Conservation (phyloP, 768 basidiomycete genomes). For the Scleroderma citrinum region DNA sequence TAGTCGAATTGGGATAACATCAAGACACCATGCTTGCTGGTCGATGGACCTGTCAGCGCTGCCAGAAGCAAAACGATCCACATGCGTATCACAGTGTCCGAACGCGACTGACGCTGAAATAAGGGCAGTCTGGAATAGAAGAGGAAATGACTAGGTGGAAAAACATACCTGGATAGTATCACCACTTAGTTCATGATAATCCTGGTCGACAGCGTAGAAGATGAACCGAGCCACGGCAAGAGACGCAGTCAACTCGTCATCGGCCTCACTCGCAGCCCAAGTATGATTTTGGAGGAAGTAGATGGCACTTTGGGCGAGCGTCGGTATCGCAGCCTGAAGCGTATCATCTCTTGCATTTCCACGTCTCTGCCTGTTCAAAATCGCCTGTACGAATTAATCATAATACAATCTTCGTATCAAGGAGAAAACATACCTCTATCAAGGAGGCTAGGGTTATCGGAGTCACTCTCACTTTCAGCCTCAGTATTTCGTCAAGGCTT, state of each 20-base stretch:
- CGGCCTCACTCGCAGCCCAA: constrained; percentile 40
- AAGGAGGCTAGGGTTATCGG: constrained; percentile 45
- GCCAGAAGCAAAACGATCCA: constrained; percentile 64
- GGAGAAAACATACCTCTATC: constrained; percentile 42
- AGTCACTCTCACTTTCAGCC: constrained; percentile 44
- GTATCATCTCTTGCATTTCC: not conserved
- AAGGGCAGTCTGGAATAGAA: too few species aligned
- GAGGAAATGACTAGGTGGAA: constrained; percentile 6
- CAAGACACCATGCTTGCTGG: constrained; percentile 19
- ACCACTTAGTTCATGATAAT: constrained; percentile 33
- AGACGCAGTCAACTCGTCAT: constrained; percentile 49
- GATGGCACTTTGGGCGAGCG: constrained; percentile 45
- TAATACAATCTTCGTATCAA: not conserved
- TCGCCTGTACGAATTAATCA: constrained; percentile 5
- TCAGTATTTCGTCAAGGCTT: constrained; percentile 46
- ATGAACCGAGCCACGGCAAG: constrained; percentile 49
- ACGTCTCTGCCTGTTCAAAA: constrained; percentile 24
- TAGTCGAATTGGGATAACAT: constrained; percentile 46
- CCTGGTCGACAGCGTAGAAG: constrained; percentile 41
- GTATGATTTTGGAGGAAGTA: constrained; percentile 47
- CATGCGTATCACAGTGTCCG: constrained; percentile 40
- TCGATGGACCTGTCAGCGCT: constrained; percentile 38
- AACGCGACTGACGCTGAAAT: constrained; percentile 30
- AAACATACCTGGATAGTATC: constrained; percentile 28
- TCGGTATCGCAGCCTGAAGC: constrained; percentile 16